Conservation (phyloP, 805 yeast species). For the Sugiyamaella valdiviana region DNA sequence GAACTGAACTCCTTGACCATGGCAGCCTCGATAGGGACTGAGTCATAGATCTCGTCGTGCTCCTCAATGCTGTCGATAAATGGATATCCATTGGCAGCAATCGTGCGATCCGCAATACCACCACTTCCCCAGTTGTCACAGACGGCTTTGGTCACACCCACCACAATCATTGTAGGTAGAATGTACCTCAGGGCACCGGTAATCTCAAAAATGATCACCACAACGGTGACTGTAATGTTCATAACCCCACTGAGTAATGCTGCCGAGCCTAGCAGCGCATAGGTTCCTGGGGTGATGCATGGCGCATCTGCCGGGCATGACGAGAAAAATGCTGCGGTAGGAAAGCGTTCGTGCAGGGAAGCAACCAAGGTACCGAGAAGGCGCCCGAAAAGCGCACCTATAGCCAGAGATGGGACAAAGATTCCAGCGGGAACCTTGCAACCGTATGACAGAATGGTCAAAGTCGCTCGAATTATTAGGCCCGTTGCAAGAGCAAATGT, state of each 20-base stretch:
- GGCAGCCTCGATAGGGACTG: conserved; percentile 46
- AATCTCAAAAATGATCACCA: conserved; percentile 86
- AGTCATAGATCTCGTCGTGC: conserved; percentile 30
- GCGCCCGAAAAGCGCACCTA: conserved; percentile 56
- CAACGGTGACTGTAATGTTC: conserved; percentile 86
- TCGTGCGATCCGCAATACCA: conserved; percentile 96
- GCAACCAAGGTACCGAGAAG: conserved; percentile 42
- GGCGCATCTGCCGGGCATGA: conserved; percentile 38
- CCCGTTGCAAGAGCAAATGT: conserved; percentile 59
- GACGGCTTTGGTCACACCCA: conserved; percentile 78
- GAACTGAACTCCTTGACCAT: conserved; percentile 39
- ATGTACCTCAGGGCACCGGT: conserved; percentile 93
- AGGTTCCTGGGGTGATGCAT: conserved; percentile 88
- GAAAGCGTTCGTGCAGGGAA: conserved; percentile 37
- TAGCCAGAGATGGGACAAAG: conserved; percentile 58
- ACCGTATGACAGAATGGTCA: conserved; percentile 79
- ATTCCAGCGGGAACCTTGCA: conserved; percentile 55
- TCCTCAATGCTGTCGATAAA: conserved; percentile 61
- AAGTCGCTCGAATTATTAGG: conserved; percentile 58
- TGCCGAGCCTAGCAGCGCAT: conserved; percentile 94
- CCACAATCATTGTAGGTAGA: conserved; percentile 93
- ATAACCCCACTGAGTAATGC: conserved; percentile 94
- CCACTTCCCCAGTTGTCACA: conserved; percentile 69
- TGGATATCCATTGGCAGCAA: conserved; percentile 81
- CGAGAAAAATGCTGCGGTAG: conserved; percentile 33